Evolutionary conservation across 1,284 basidiomycete species (phyloP).

Genomic region (Puccinia horiana): DNA sequence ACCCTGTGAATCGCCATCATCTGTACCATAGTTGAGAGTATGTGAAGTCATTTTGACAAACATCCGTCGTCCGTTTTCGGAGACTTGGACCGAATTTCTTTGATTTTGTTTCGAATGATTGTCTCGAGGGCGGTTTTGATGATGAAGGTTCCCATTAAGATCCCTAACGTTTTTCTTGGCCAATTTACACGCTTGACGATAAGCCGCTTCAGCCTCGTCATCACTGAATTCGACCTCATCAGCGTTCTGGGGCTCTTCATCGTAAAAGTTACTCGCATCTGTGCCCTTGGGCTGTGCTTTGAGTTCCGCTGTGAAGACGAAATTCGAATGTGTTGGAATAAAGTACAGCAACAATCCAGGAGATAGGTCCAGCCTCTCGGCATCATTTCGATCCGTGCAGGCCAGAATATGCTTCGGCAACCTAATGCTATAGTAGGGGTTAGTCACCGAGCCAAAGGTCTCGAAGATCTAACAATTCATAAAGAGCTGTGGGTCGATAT

Average conservation of each 20-base stretch:
- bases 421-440: constrained; percentile 48
- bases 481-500: background rate
- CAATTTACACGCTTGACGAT: constrained; percentile 25
- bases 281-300: constrained; percentile 46
- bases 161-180: constrained; percentile 35
- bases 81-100: background rate
- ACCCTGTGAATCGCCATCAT: constrained; percentile 19
- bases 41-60: constrained; percentile 22
- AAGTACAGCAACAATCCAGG: constrained; percentile 11
- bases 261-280: constrained; percentile 49
- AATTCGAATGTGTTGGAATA: constrained; percentile 34
- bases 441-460: constrained; percentile 47
- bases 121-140: background rate
- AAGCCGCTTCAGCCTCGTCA: constrained; percentile 48
- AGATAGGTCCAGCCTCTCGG: constrained; percentile 1
- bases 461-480: constrained; percentile 41
- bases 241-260: constrained; percentile 26
- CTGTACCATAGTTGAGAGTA: constrained; percentile 18
- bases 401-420: constrained; percentile 27
- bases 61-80: constrained; percentile 27
- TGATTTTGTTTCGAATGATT: background rate
- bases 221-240: constrained; percentile 49
- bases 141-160: background rate
- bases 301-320: constrained; percentile 46
- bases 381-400: background rate